A percentile compares a stretch with the other conserved stretches of the same genome.
Conservation (phyloP, 495 filamentous ascomycete genomes). For the Polyplosphaeria fusca region DNA sequence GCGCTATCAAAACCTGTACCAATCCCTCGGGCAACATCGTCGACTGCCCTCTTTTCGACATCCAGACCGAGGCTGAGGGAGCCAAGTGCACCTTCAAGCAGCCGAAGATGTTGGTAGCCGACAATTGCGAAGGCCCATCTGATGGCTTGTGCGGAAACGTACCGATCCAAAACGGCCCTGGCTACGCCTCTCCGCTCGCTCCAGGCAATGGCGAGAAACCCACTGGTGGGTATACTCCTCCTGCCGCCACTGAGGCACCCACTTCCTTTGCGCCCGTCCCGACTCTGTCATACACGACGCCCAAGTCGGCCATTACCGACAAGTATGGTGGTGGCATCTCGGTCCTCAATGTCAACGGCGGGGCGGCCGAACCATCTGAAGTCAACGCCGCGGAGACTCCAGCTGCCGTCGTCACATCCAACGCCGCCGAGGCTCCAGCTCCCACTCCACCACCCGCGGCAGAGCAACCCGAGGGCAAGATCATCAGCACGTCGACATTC, state of each 20-base stretch:
- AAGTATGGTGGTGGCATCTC: constrained; percentile 22
- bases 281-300: constrained; percentile 21
- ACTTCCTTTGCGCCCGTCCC: constrained; percentile 8
- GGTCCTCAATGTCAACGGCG: constrained; percentile 8
- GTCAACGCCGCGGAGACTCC: background rate
- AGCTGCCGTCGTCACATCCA: background rate
- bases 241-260: background rate
- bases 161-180: constrained; percentile 52
- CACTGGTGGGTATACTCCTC: background rate
- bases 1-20: constrained; percentile 51
- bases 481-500: constrained; percentile 35
- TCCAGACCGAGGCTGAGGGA: constrained; percentile 48
- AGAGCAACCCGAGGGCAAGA: background rate
- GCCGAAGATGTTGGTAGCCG: background rate
- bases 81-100: constrained; percentile 47
- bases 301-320: constrained; percentile 30
- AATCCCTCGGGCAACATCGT: constrained; percentile 51
- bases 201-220: constrained; percentile 1
- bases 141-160: constrained; percentile 53
- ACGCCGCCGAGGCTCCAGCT: constrained; percentile 1
- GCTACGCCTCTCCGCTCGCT: constrained; percentile 41
- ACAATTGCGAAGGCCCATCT: constrained; percentile 39
- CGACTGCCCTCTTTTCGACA: constrained; percentile 59
- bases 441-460: constrained; percentile 3
- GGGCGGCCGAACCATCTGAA: constrained; percentile 1